Percentiles rank a stretch among this genome's conserved stretches.
phyloP scores from a whole-genome alignment of 306 rosid species.

The Echinosophora koreensis region DNA sequence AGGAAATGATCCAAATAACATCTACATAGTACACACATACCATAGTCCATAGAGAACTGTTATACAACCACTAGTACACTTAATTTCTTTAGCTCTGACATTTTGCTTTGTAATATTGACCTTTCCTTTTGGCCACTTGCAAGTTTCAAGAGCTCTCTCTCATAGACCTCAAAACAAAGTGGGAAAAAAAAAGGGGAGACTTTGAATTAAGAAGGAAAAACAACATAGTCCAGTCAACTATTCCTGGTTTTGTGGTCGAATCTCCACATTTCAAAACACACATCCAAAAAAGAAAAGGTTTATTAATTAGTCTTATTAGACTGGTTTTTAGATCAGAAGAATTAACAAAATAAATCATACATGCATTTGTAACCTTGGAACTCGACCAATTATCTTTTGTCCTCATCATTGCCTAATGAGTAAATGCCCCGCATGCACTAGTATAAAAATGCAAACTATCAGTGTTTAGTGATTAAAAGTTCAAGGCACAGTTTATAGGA shows the following conservation, averaged over 20 bases:
- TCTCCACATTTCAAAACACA: not conserved
- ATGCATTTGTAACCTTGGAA: not conserved
- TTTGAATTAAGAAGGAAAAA: not conserved
- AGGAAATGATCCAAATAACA: not conserved
- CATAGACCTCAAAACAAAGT: slow-evolving; percentile 6
- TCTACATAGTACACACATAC: slow-evolving; percentile 9
- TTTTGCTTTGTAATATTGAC: slow-evolving; percentile 11
- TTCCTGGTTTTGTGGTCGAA: not conserved
- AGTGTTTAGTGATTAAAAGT: not conserved
- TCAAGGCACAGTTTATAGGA: not conserved
- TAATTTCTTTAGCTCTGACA: slow-evolving; percentile 31
- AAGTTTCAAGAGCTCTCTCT: not conserved
- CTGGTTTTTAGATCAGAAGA: too few relatives aligned
- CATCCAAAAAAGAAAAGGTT: too few relatives aligned
- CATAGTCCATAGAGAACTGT: slow-evolving; percentile 1
- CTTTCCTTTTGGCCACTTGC: slow-evolving; percentile 12
- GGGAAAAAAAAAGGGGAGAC: not conserved
- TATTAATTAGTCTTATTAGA: too few relatives aligned
- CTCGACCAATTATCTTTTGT: not conserved
- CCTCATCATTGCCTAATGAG: too few relatives aligned
- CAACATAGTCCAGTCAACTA: not conserved
- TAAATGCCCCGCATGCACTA: not conserved
- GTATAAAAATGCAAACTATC: too few relatives aligned
- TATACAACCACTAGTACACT: not conserved
- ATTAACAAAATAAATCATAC: too few relatives aligned